Base-by-base conservation (phyloP, 2,329 filamentous ascomycete genomes). In the Knoxdaviesia proteae region DNA sequence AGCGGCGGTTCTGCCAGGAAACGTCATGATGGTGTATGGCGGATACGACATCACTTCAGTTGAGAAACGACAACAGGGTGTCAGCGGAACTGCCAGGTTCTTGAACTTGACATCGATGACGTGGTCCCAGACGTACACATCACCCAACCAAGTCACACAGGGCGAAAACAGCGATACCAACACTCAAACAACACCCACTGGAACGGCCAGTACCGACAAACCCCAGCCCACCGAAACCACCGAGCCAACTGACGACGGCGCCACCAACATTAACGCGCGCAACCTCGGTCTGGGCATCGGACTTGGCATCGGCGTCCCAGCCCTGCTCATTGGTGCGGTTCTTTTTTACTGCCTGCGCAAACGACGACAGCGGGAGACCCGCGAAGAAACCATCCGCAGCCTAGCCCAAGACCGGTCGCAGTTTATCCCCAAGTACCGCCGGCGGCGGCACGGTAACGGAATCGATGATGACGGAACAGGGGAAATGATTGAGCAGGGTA, bases 21-120 rank as follows among this genome's bases (percentile, higher is more conserved):
- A 80, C 48, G 64, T 80, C 2, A 75, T 80, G 71, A 72, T 80
- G 67, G 61, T 79, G 2, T 70, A 76, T 38, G 76, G 76, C 5
- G 76, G 76, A 1, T 72, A 73, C 52, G 62, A 63, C 29, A 71
- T 74, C 34, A 56, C 58, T 6, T 45, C 51, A 0, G 34, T 49
- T 48, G 6, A 52, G 60, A 38, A 42, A 3, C 64, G 56, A 48
- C 58, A 63, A 35, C 58, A 59, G 47, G 49, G 46, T 38, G 50
- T 34, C 37, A 50, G 48, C 30, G 50, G 47, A 43, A 47, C 46
- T 38, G 51, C 57, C 5, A 61, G 59, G 44, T 75, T 76, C 48
- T 61, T 74, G 40, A 76, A 77, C 50, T 55, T 77, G 29, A 75
- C 69, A 0, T 68, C 67, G 3, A 65, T 68, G 56, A 56, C 58